These are phyloP conservation scores for Handroanthus guayacan DNA, from an alignment of 257 asterid genomes.

Conservation along the genomic window DNA sequence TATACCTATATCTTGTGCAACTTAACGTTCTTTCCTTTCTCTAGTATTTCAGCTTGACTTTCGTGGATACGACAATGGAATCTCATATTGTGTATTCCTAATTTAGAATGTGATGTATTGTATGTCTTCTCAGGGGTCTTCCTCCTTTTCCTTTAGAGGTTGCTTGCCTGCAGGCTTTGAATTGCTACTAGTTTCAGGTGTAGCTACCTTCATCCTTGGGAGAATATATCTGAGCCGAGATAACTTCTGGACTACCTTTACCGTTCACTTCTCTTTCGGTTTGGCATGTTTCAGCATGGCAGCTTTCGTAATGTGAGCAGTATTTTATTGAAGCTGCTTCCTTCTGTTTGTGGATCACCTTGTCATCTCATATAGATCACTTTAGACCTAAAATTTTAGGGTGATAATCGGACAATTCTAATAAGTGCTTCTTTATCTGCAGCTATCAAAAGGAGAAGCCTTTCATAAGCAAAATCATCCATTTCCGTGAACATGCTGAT, in stretches of 20 bases:
- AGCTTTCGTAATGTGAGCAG: constrained; percentile 70
- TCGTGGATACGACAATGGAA: constrained; percentile 11
- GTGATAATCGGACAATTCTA: not conserved
- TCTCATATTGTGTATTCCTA: not conserved
- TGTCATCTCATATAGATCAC: not conserved
- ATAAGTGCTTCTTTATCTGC: constrained; percentile 27
- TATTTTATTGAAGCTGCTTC: not conserved
- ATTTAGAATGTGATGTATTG: not conserved
- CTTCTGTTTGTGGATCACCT: not conserved
- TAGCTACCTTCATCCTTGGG: constrained; percentile 70
- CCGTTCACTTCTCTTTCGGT: constrained; percentile 75
- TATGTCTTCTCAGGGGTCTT: constrained; percentile 59
- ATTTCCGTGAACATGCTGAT: constrained; percentile 76
- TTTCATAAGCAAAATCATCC: constrained; percentile 71
- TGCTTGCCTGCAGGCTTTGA: constrained; percentile 87
- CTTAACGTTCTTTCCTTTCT: not conserved
- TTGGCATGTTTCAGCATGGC: constrained; percentile 59
- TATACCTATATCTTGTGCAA: constrained; percentile 34
- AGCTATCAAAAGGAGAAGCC: constrained; percentile 79
- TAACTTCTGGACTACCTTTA: constrained; percentile 79
- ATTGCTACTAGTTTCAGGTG: constrained; percentile 66
- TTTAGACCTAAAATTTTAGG: not conserved
- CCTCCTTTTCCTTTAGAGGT: constrained; percentile 69
- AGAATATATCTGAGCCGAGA: constrained; percentile 65
- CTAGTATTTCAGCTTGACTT: constrained; percentile 11